Base-by-base conservation (phyloP, 768 basidiomycete species). In the Infundibulicybe gibba region DNA sequence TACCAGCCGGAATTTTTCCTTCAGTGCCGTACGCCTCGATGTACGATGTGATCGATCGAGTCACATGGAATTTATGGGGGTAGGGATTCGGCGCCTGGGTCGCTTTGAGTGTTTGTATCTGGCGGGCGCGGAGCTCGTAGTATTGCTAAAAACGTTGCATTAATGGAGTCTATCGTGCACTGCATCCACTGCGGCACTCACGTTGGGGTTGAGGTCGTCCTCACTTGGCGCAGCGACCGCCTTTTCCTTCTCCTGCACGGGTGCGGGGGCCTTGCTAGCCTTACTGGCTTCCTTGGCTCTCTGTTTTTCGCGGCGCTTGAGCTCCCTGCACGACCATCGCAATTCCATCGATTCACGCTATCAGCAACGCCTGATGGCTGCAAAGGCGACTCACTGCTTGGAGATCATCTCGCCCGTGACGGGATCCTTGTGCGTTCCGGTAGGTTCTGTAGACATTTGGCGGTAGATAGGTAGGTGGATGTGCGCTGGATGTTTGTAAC, bases 31-130 rank as follows among this genome's bases (percentile, higher is more conserved):
- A 98, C 45, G 77, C 67, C 4, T 74, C 63, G 63, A 98, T 79
- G 69, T 85, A 99, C 4, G 69, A 60, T 2, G 81, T 69, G 60
- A 99, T 73, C 6, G 90, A 91, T 51, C 68, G 73, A 47, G 85
- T 73, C 16, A 97, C 94, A 55, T 95, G 66, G 71, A 99, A 99
- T 81, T 99, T 99, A 85, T 99, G 97, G 6, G 97, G 97, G 72
- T 98, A 99, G 2, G 97, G 97, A 64, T 94, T 89, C 2, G 94
- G 95, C 6, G 78, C 66, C 63, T 87, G 87, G 21, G 89, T 87
- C 61, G 85, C 76, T 67, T 90, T 87, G 52, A 99, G 80, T 55
- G 83, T 81, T 52, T 83, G 79, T 57, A 99, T 93, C 56, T 90
- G 84, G 41, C 92, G 83, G 21, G 88, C 91, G 55, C 97, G 87